Evolutionary conservation across 441 rosid genomes (phyloP), one percentile per base, ranked within the genome.

Genomic region (Mallotus repandus): DNA sequence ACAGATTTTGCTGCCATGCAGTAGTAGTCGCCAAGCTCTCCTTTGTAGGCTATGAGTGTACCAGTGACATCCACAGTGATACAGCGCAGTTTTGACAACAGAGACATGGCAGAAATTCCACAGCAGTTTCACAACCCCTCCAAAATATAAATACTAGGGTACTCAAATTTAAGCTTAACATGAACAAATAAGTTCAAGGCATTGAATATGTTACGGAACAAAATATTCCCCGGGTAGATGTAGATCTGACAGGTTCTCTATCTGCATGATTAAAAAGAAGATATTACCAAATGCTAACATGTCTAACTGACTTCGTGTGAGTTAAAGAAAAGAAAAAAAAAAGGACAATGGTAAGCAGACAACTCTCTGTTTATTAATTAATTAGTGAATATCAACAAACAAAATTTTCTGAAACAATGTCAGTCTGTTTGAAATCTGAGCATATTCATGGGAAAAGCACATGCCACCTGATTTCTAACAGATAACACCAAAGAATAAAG

Each of bases 1-100:
- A 83, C 85, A 35, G 99, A 81, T 84, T 95, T 93, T 69, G 99
- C 97, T 58, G 97, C 99, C 98, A 95, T 95, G 81, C 99, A 95
- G 59, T 93, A 95, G 84, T 93, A 95, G 84, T 95, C 98, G 63
- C 99, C 99, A 68, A 95, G 98, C 82, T 95, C 96, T 54, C 99
- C 99, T 82, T 90, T 95, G 83, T 95, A 95, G 25, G 99, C 99
- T 59, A 95, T 79, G 68, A 95, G 93, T 6, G 99, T 95, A 56
- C 99, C 99, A 38, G 99, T 95, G 38, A 93, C 99, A 90, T 95
- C 99, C 75, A 95, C 81, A 50, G 99, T 95, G 72, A 95, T 83
- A 75, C 97, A 91, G 48, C 96, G 81, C 53, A 95, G 52, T 70
- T 82, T 93, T 63, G 98, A 87, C 73, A 95, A 53, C 65, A 88